Evolutionary conservation across 768 basidiomycete genomes (phyloP).

Genomic region (Strobilomyces echinocephalus): DNA sequence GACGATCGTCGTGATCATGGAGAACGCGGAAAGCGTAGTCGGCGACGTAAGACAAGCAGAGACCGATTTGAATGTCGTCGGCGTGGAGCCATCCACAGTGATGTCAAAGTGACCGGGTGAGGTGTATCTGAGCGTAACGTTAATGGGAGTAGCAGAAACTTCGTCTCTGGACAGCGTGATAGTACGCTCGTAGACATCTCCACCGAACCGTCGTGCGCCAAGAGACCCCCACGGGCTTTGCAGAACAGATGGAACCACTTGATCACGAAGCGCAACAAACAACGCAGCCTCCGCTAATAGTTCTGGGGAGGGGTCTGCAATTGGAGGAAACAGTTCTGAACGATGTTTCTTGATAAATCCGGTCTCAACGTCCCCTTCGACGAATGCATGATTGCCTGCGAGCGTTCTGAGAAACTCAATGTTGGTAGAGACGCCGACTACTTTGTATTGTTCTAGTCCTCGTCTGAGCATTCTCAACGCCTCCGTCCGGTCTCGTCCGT

Average conservation of each 20-base stretch:
- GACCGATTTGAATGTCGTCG: constrained; percentile 44
- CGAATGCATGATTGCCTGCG: constrained; percentile 73
- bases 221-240: constrained; percentile 68
- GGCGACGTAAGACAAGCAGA: constrained; percentile 52
- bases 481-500: constrained; percentile 78
- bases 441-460: constrained; percentile 83
- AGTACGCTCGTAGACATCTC: constrained; percentile 57
- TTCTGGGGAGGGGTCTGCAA: constrained; percentile 53
- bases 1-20: constrained; percentile 62
- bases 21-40: constrained; percentile 48
- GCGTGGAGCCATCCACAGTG: constrained; percentile 34
- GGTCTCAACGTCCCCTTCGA: constrained; percentile 79
- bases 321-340: constrained; percentile 71
- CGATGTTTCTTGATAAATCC: constrained; percentile 93
- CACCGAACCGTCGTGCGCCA: constrained; percentile 72
- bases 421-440: constrained; percentile 92
- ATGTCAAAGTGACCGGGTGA: constrained; percentile 50
- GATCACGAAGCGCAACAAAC: constrained; percentile 66
- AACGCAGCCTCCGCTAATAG: constrained; percentile 77
- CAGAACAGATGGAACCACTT: constrained; percentile 27
- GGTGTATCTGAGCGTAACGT: constrained; percentile 40
- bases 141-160: constrained; percentile 30
- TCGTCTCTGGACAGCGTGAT: constrained; percentile 61
- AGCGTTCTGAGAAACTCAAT: constrained; percentile 80
- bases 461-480: constrained; percentile 75